phyloP scores from a whole-genome alignment of 2,329 filamentous ascomycete genomes.

The Aspergillus sp. region DNA sequence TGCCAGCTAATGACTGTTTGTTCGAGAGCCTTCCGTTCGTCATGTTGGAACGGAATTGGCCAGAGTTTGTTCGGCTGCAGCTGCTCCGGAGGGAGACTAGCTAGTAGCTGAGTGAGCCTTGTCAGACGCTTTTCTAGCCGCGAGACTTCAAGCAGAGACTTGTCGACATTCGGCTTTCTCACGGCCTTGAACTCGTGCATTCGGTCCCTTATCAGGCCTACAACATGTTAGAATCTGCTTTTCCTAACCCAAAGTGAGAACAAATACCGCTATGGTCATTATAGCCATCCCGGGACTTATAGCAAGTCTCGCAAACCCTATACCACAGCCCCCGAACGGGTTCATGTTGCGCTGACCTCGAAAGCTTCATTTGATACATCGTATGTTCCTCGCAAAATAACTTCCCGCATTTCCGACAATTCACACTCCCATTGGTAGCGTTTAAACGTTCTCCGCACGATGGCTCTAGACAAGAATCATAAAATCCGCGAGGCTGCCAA shows the following conservation, averaged over 20 bases:
- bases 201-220: constrained; percentile 67
- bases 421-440: constrained; percentile 77
- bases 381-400: constrained; percentile 97
- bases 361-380: constrained; percentile 99
- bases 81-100: constrained; percentile 69
- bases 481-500: constrained; percentile 76
- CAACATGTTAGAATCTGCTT: neutral
- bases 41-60: constrained; percentile 66
- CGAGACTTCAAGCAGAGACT: constrained; percentile 82
- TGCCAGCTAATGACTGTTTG: constrained; percentile 95
- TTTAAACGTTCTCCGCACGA: constrained; percentile 79
- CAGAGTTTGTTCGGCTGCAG: constrained; percentile 51
- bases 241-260: neutral
- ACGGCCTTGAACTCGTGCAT: constrained; percentile 68
- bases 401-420: constrained; percentile 89
- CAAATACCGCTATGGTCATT: constrained; percentile 73
- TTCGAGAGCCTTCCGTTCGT: constrained; percentile 76
- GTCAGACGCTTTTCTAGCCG: constrained; percentile 88
- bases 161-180: constrained; percentile 77
- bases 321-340: constrained; percentile 90
- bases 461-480: constrained; percentile 84
- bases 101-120: constrained; percentile 80
- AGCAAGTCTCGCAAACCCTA: constrained; percentile 97
- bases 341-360: constrained; percentile 82
- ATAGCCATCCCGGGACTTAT: constrained; percentile 93